A percentile compares a stretch with the other conserved stretches of the same genome.
Conservation (phyloP, 257 asterid species). For the Thymus mandschuricus region DNA sequence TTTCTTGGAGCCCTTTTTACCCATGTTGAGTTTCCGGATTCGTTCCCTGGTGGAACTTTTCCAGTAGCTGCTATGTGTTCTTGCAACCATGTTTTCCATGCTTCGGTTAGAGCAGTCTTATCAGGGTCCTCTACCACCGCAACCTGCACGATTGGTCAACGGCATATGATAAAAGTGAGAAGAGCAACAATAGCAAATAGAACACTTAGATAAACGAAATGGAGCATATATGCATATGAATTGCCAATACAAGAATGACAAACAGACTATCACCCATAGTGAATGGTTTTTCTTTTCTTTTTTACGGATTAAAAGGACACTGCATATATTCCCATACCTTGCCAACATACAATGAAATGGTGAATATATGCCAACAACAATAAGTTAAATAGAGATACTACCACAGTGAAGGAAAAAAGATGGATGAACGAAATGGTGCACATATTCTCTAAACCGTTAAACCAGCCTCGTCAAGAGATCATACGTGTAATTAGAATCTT, state of each 20-base stretch:
- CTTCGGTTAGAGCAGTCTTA: slow-evolving; percentile 68
- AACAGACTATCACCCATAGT: neutral
- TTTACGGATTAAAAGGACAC: no score
- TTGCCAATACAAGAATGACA: neutral
- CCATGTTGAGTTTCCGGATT: slow-evolving; percentile 85
- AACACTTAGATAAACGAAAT: neutral
- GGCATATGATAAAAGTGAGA: slow-evolving; percentile 5
- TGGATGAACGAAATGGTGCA: slow-evolving; percentile 4
- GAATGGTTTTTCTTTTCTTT: no score
- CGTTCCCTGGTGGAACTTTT: slow-evolving; percentile 90
- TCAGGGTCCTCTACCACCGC: slow-evolving; percentile 75
- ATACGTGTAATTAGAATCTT: neutral
- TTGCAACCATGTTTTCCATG: slow-evolving; percentile 97
- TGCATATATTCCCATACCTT: neutral
- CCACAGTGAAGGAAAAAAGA: neutral
- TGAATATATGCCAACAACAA: neutral
- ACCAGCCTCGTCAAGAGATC: neutral
- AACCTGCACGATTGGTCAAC: slow-evolving; percentile 45
- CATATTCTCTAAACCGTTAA: neutral
- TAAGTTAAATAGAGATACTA: neutral
- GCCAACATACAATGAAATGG: no score
- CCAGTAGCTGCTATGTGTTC: slow-evolving; percentile 81
- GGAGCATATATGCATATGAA: neutral
- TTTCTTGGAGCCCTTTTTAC: slow-evolving; percentile 70
- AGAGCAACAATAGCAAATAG: neutral